Evolutionary conservation across 2,329 filamentous ascomycete species (phyloP), one percentile per base, ranked within the genome.

Genomic region (Fusarium pseudograminearum): DNA sequence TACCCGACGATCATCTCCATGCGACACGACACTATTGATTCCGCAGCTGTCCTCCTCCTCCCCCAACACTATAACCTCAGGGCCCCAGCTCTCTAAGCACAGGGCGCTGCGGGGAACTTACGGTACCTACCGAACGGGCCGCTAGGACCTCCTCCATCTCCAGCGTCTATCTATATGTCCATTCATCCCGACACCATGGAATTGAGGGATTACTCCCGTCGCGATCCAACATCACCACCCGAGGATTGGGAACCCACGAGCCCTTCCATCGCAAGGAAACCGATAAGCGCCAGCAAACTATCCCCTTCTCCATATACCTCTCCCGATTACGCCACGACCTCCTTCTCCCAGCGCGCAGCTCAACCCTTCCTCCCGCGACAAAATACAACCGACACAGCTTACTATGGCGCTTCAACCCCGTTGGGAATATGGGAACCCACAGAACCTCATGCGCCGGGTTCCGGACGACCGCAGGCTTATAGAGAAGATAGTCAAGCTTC

Each of bases 401-500:
- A 67, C 36, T 66, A 69, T 47, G 68, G 65, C 24, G 36, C 60
- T 16, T 55, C 68, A 7, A 69, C 68, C 11, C 68, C 68, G 8
- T 31, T 71, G 47, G 68, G 68, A 7, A 71, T 71, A 45, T 69
- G 65, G 59, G 68, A 71, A 22, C 68, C 68, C 2, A 28, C 41
- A 9, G 34, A 31, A 7, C 53, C 57, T 38, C 58, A 67, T 10
- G 38, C 62, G 15, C 67, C 58, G 15, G 56, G 53, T 2, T 40
- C 40, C 0, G 65, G 40, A 31, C 54, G 65, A 24, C 68, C 68
- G 18, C 68, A 62, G 15, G 44, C 71, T 20, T 45, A 53, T 12
- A 61, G 68, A 26, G 61, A 71, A 12, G 68, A 71, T 26, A 71
- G 68, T 15, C 57, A 54, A 36, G 68, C 68, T 33, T 71, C 68